A percentile compares a stretch with the other conserved stretches of the same genome.
These are phyloP conservation scores for Hydnomerulius pinastri DNA, from an alignment of 768 basidiomycete species.

Conservation along the genomic window DNA sequence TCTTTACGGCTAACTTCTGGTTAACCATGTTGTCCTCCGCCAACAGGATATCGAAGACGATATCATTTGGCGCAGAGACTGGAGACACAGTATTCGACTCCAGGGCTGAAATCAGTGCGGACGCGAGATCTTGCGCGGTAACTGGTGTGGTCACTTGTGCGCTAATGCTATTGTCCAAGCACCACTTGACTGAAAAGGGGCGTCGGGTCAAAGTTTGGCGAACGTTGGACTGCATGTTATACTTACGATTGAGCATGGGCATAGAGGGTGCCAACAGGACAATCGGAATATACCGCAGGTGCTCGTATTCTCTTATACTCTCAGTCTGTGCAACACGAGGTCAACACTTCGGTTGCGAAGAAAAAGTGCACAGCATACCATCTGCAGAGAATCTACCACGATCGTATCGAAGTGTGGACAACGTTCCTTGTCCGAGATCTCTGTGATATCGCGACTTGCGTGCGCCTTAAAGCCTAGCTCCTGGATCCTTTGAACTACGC, in stretches of 20 bases:
- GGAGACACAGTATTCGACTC: conserved; percentile 94
- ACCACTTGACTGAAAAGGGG: conserved; percentile 88
- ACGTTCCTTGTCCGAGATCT: conserved; percentile 78
- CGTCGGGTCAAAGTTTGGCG: not conserved
- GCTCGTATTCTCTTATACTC: conserved; percentile 86
- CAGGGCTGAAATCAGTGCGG: conserved; percentile 90
- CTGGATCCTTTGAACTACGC: conserved; percentile 73
- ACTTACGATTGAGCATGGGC: conserved; percentile 73
- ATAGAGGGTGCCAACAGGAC: conserved; percentile 84
- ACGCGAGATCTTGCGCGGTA: conserved; percentile 82
- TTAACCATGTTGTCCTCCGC: conserved; percentile 98
- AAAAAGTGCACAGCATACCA: conserved; percentile 54
- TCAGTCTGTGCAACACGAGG: conserved; percentile 64
- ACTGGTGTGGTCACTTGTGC: conserved; percentile 94
- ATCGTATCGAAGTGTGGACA: conserved; percentile 94
- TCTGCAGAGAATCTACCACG: conserved; percentile 84
- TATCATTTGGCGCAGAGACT: conserved; percentile 81
- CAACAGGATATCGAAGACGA: conserved; percentile 88
- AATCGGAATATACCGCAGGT: conserved; percentile 94
- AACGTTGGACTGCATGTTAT: conserved; percentile 7
- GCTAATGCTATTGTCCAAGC: conserved; percentile 93
- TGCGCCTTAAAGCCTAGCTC: conserved; percentile 80
- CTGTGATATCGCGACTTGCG: conserved; percentile 74
- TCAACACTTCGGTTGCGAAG: conserved; percentile 1
- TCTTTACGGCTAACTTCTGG: conserved; percentile 95